Evolutionary conservation across 1,139 yeast genomes (phyloP).

Genomic region (Lodderomyces metapsilosis): DNA sequence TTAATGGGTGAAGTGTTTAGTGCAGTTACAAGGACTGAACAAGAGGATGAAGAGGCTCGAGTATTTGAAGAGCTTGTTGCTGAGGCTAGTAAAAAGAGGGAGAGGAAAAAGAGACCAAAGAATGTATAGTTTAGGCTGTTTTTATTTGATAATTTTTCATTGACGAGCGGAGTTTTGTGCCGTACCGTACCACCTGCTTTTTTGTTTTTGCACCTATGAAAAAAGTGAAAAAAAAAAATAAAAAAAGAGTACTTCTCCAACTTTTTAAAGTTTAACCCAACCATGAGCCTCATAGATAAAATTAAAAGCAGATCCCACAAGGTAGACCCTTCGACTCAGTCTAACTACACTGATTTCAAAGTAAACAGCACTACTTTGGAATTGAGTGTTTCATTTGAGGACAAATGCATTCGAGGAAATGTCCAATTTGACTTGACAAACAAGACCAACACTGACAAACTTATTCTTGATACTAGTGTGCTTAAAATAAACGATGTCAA

Average conservation of each 20-base stretch:
- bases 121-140: background rate
- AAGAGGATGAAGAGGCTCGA: conserved; percentile 89
- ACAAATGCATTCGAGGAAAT: conserved; percentile 26
- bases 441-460: conserved; percentile 10
- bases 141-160: background rate
- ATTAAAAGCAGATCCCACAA: conserved; percentile 14
- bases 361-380: conserved; percentile 35
- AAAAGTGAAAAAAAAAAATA: background rate
- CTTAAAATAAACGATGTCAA: conserved; percentile 22
- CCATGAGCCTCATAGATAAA: conserved; percentile 7
- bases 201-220: background rate
- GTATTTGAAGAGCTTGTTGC: conserved; percentile 90
- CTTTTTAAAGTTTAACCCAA: background rate
- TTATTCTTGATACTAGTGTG: conserved; percentile 33
- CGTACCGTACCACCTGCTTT: no score
- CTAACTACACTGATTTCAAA: conserved; percentile 60
- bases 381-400: conserved; percentile 29
- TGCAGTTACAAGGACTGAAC: conserved; percentile 66
- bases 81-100: conserved; percentile 81
- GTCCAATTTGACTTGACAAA: conserved; percentile 24
- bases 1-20: conserved; percentile 74
- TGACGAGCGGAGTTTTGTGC: background rate
- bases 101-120: conserved; percentile 38
- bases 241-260: no score
- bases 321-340: conserved; percentile 69